Evolutionary conservation across 2,329 filamentous ascomycete genomes (phyloP).

Genomic region (Cercospora nicotianae): DNA sequence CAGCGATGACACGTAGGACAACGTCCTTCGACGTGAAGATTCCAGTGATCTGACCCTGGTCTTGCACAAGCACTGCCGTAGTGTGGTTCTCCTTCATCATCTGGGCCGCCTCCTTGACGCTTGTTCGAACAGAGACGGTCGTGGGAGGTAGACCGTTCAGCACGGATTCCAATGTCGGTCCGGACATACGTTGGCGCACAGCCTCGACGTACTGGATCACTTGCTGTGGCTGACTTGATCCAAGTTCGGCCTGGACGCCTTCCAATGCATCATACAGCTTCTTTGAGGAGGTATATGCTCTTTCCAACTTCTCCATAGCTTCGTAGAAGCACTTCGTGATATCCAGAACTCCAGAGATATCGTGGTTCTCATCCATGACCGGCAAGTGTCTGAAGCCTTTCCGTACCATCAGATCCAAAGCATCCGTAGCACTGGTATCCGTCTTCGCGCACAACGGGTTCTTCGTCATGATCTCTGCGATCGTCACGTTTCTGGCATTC

Average conservation of each 20-base stretch:
- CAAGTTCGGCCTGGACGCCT: constrained; percentile 94
- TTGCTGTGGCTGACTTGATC: constrained; percentile 93
- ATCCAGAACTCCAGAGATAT: constrained; percentile 95
- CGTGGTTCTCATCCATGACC: constrained; percentile 99
- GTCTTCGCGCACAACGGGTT: constrained; percentile 96
- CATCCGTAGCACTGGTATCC: constrained; percentile 96
- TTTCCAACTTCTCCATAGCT: constrained; percentile 98
- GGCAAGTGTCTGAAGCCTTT: constrained; percentile 97
- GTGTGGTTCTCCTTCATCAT: constrained; percentile 99
- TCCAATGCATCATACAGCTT: constrained; percentile 97
- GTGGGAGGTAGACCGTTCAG: constrained; percentile 88
- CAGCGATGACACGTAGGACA: constrained; percentile 94
- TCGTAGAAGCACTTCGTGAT: constrained; percentile 99
- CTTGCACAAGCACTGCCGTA: constrained; percentile 91
- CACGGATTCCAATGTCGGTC: constrained; percentile 91
- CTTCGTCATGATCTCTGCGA: constrained; percentile 99
- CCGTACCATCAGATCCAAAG: constrained; percentile 93
- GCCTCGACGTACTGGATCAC: constrained; percentile 99
- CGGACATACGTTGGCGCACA: constrained; percentile 93
- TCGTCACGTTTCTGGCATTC: constrained; percentile 86
- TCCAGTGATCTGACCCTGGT: constrained; percentile 94
- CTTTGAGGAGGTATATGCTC: constrained; percentile 95
- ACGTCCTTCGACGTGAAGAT: constrained; percentile 99
- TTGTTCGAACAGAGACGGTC: constrained; percentile 92
- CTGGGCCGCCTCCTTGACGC: constrained; percentile 90